Base-by-base conservation (phyloP, 345 rosid species). In the Syzygium aromaticum region DNA sequence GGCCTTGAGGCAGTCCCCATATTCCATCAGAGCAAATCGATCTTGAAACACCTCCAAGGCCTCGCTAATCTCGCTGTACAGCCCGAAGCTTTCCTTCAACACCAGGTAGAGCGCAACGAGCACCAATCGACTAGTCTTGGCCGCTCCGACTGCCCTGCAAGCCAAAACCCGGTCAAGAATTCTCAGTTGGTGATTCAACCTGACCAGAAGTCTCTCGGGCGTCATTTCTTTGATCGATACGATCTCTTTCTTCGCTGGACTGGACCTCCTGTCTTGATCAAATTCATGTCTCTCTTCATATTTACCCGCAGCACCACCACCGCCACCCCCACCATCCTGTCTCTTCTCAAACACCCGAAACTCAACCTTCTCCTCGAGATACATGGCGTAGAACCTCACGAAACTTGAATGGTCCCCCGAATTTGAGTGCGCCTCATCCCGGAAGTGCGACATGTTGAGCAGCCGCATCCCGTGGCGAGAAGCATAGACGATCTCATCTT, bases 361-460 rank as follows among this genome's bases (percentile, higher is more conserved):
- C 85, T 96, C 98, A 9, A 97, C 91, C 89, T 91, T 92, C 91
- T 97, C 94, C 27, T 96, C 98, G 43, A 97, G 92, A 54, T 93
- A 97, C 93, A 88, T 64, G 7, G 98, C 96, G 52, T 94, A 95
- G 85, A 93, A 90, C 88, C 95, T 92, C 46, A 97, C 95, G 40
- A 97, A 97, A 8, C 92, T 95, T 0, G 96, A 92, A 54, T 96
- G 94, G 90, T 97, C 98, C 98, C 98, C 95, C 0, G 98, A 95
- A 86, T 92, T 94, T 12, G 99, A 96, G 90, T 97, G 99, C 1
- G 98, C 98, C 90, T 94, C 98, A 7, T 96, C 99, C 33, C 95
- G 90, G 59, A 96, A 96, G 91, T 92, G 96, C 5, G 97, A 89
- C 96, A 96, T 89, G 86, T 96, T 96, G 86, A 96, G 89, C 67